Evolutionary conservation across 179 eudicot species (phyloP), one percentile per base, ranked within the genome.

Genomic region (Nepenthes alata): DNA sequence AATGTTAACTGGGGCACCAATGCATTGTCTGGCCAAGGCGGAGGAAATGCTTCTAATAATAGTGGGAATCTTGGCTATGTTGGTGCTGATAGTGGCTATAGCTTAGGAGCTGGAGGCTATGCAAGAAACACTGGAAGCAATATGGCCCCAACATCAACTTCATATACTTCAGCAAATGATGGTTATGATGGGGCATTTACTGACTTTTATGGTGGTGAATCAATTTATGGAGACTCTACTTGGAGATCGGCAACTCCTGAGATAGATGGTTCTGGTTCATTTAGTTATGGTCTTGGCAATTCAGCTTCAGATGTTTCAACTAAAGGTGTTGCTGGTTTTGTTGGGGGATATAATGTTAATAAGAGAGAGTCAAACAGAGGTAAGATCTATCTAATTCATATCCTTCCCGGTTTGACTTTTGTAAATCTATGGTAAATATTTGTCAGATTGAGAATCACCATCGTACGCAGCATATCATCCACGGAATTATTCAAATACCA

Each of bases 221-320:
- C 83, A 1, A 80, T 73, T 50, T 75, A 80, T 67, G 88, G 76
- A 51, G 95, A 87, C 60, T 53, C 81, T 57, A 81, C 91, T 37
- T 87, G 95, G 95, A 80, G 86, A 67, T 77, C 80, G 59, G 72
- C 75, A 52, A 73, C 85, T 61, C 75, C 83, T 57, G 95, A 87
- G 66, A 70, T 75, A 70, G 86, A 82, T 62, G 86, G 67, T 44
- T 71, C 86, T 60, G 75, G 81, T 51, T 72, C 95, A 41, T 85
- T 87, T 74, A 76, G 79, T 60, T 87, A 80, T 78, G 95, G 86
- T 59, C 75, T 87, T 58, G 91, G 84, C 34, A 75, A 62, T 76
- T 80, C 70, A 47, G 71, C 64, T n/a, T 67, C 82, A 12, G 91
- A 85, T 70, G 74, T 74, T 51, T 75, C 85, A 44, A 53, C 72